phyloP scores from a whole-genome alignment of 129 eudicot genomes.

The Flaveria bidentis region DNA sequence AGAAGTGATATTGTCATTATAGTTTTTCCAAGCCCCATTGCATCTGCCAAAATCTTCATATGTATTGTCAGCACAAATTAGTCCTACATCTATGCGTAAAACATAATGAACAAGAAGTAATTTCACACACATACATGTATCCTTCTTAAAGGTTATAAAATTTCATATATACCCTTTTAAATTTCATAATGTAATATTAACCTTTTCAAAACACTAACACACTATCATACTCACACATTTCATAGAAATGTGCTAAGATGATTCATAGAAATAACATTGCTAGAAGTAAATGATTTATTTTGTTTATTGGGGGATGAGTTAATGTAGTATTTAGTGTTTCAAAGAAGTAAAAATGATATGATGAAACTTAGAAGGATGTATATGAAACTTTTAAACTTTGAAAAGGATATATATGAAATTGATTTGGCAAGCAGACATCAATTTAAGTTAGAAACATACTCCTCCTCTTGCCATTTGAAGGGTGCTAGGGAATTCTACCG shows the following conservation, averaged over 20 bases:
- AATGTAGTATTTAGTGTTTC: background rate
- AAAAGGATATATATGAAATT: background rate
- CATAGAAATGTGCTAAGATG: background rate
- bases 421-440: background rate
- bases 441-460: conserved; percentile 51
- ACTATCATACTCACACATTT: background rate
- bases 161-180: background rate
- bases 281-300: background rate
- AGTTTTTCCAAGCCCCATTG: conserved; percentile 99
- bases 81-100: background rate
- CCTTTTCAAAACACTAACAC: background rate
- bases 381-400: conserved; percentile 1
- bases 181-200: background rate
- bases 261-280: background rate
- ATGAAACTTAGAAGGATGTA: background rate
- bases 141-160: background rate
- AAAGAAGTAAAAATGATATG: background rate
- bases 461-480: conserved; percentile 99
- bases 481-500: conserved; percentile 90
- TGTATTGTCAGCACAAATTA: conserved; percentile 34
- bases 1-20: conserved; percentile 97
- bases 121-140: background rate
- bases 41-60: conserved; percentile 93
- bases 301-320: background rate
- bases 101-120: background rate